These are phyloP conservation scores for Claviceps capensis DNA, from an alignment of 2,329 filamentous ascomycete genomes.

Conservation along the genomic window DNA sequence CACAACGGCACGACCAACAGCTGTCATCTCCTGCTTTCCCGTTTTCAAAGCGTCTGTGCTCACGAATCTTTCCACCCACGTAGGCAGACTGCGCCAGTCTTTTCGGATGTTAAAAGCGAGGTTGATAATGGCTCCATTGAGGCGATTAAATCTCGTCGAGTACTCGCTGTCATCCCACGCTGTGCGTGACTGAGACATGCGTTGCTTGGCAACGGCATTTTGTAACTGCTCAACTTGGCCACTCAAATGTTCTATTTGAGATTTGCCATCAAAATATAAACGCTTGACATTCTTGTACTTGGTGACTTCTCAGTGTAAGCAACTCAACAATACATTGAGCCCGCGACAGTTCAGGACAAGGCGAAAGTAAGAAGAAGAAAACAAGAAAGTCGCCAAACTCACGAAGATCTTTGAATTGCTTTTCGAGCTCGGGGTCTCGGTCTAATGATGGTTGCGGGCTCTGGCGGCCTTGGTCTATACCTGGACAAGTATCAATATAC, in stretches of 20 bases:
- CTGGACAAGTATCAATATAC: constrained; percentile 28
- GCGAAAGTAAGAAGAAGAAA: constrained; percentile 2
- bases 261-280: constrained; percentile 91
- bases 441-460: constrained; percentile 42
- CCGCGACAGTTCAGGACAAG: neutral
- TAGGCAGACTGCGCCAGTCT: constrained; percentile 72
- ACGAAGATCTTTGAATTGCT: constrained; percentile 45
- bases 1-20: constrained; percentile 78
- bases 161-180: constrained; percentile 95
- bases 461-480: constrained; percentile 34
- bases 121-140: constrained; percentile 90
- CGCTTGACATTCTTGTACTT: constrained; percentile 99
- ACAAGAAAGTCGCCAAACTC: constrained; percentile 14
- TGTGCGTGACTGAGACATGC: constrained; percentile 85
- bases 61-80: constrained; percentile 66
- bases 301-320: constrained; percentile 42
- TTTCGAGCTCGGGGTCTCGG: constrained; percentile 34
- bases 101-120: constrained; percentile 93
- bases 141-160: constrained; percentile 69
- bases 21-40: constrained; percentile 96
- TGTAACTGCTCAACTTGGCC: constrained; percentile 86
- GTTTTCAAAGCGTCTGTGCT: constrained; percentile 75
- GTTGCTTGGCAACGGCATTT: constrained; percentile 93
- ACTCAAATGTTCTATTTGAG: constrained; percentile 78
- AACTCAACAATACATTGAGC: neutral